Base-by-base conservation (phyloP, 2,329 filamentous ascomycete genomes). In the Aspergillus melleus region DNA sequence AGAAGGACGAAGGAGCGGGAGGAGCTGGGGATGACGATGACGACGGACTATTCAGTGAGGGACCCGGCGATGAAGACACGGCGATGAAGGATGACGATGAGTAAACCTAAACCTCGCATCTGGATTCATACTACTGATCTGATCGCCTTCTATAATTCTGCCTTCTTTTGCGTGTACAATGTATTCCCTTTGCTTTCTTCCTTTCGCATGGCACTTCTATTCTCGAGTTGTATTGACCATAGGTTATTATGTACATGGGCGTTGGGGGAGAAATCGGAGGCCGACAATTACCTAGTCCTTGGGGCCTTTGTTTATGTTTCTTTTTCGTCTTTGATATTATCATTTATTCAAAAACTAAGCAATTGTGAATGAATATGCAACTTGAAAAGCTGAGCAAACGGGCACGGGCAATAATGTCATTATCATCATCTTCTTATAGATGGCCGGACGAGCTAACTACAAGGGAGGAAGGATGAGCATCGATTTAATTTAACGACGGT, bases 51-150 rank as follows among this genome's bases (percentile, higher is more conserved):
- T 78, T 79, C 26, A 74, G 74, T 46, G 69, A 74, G 47, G 42
- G 55, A 24, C 19, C 22, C 26, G 67, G 61, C 26, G 70, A 71
- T 32, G 71, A 72, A 49, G 72, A 73, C 26, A 69, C 69, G 20
- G 72, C 75, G 59, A 76, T 76, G 76, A 70, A 75, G 57, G 75
- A 77, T 20, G 66, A 69, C 36, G 75, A 77, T 20, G 66, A 69
- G 46, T 62, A 19, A 50, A 26, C 26, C 26, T 20, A 39, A 16
- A 39, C 6, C n/a, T 22, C n/a, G 5, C 24, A 53, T 51, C 16
- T 12, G 26, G 19, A 36, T 22, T 52, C 30, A 12, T 20, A 12
- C 9, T 24, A 19, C 16, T 24, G 29, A 4, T 10, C 22, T 32
- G 29, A 4, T 10, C 22, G 12, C 20, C 22, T 49, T 49, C 10